phyloP scores from a whole-genome alignment of 2,329 filamentous ascomycete species.

The Aspergillus viridinutans region DNA sequence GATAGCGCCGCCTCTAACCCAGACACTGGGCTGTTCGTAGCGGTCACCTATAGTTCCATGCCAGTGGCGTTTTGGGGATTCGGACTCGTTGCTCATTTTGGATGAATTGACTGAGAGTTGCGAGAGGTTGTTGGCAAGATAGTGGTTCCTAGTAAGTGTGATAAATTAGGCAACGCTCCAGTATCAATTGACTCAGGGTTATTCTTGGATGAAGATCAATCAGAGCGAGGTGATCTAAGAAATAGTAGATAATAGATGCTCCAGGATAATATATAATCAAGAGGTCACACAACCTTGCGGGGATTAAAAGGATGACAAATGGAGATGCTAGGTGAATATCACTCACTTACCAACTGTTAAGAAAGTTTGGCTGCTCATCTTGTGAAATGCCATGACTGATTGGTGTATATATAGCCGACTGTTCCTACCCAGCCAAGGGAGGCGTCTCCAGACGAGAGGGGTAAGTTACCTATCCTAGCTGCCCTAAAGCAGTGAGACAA shows the following conservation, averaged over 20 bases:
- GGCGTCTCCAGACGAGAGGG: conserved; percentile 8
- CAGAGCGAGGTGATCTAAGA: not conserved
- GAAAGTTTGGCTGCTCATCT: not conserved
- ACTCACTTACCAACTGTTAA: not conserved
- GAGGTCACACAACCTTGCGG: not conserved
- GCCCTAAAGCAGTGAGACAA: conserved; percentile 5
- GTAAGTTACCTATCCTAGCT: conserved; percentile 4
- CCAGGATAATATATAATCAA: not conserved
- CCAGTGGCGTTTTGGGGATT: conserved; percentile 28
- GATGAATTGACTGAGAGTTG: not conserved
- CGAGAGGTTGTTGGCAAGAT: not conserved
- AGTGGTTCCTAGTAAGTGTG: not conserved
- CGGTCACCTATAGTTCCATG: conserved; percentile 31
- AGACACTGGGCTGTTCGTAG: conserved; percentile 35
- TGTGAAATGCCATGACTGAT: not conserved
- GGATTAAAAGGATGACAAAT: not conserved
- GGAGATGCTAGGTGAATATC: not conserved
- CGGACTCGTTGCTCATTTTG: conserved; percentile 20
- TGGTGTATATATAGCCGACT: not conserved
- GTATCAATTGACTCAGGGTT: not conserved
- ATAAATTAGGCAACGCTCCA: not conserved
- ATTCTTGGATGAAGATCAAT: not conserved
- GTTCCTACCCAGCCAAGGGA: not conserved
- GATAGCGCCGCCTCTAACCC: conserved; percentile 28
- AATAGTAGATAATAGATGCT: not conserved